Conservation (phyloP, 1,284 basidiomycete species). For the Apiotrichum domesticum region DNA sequence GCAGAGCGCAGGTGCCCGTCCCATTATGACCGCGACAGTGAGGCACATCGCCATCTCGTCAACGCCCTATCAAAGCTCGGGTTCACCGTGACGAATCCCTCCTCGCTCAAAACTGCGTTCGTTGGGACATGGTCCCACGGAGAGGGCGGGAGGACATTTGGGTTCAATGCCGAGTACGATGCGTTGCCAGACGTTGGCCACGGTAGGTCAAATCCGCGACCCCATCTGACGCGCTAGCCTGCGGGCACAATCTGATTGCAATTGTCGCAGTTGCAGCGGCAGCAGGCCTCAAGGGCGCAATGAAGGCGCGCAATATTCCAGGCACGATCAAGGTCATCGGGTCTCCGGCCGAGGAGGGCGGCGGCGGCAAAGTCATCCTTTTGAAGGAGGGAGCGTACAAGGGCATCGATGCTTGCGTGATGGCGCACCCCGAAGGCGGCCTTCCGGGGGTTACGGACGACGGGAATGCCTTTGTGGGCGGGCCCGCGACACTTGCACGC, state of each 20-base stretch:
- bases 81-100: slow-evolving; percentile 25
- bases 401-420: slow-evolving; percentile 40
- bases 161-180: slow-evolving; percentile 33
- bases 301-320: slow-evolving; percentile 30
- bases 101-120: slow-evolving; percentile 22
- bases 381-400: slow-evolving; percentile 69
- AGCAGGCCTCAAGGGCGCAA: slow-evolving; percentile 34
- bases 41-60: slow-evolving; percentile 22
- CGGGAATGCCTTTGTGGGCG: slow-evolving; percentile 18
- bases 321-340: slow-evolving; percentile 43
- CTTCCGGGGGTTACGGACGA: slow-evolving; percentile 10
- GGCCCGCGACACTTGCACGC: slow-evolving; percentile 24
- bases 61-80: slow-evolving; percentile 21
- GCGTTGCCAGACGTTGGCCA: slow-evolving; percentile 24
- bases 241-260: slow-evolving; percentile 54
- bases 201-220: slow-evolving; percentile 10
- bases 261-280: slow-evolving; percentile 43
- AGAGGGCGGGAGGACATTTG: slow-evolving; percentile 26
- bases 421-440: slow-evolving; percentile 28
- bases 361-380: slow-evolving; percentile 71
- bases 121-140: slow-evolving; percentile 30
- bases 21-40: slow-evolving; percentile 5
- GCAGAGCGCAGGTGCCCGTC: neutral
- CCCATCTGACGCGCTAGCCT: slow-evolving; percentile 49
- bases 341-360: slow-evolving; percentile 63